Evolutionary conservation across 2,329 filamentous ascomycete species (phyloP), one percentile per base, ranked within the genome.

Genomic region (Penicillium nordicum): DNA sequence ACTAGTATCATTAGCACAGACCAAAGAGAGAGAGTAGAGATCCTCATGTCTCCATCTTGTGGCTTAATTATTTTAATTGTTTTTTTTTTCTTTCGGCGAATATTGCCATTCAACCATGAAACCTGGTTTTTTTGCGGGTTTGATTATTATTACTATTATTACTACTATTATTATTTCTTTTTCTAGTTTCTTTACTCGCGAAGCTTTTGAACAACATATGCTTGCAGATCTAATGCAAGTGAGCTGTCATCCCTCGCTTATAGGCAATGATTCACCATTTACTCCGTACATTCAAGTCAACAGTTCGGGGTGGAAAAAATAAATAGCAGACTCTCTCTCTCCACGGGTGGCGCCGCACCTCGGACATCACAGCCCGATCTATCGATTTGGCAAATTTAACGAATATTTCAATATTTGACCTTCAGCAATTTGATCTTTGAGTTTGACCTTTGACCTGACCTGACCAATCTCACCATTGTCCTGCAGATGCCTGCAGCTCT

Each of bases 1-100:
- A 53, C 53, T 29, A 52, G 47, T 44, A 50, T n/a, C 53, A 34
- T 40, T 43, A 30, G n/a, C 44, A 47, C 25, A 14, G 52, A 41
- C 40, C 55, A 59, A 60, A 49, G 38, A 56, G 46, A 57, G 54
- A 57, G 55, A 42, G 40, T 50, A 41, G 18, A 30, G 12, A 16
- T 41, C 16, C 36, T 14, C 42, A 41, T 27, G 47, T 42, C 23
- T 42, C 41, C 53, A 25, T 40, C 41, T 18, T 37, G 52, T 55
- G 53, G 47, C 21, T 50, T 23, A 16, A 50, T 50, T 51, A 18
- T 50, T 36, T 40, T 53, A 21, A 21, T 21, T 21, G 1, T 21
- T 21, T 21, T 21, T 21, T 51, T 57, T 16, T 1, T 37, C 49
- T 44, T 27, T 50, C 48, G 37, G 44, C 32, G 53, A 58, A 55